Percentiles rank a stretch among this genome's conserved stretches.
phyloP scores from a whole-genome alignment of 371 early-diverging fungal genomes.

The Rhizopus delemar region DNA sequence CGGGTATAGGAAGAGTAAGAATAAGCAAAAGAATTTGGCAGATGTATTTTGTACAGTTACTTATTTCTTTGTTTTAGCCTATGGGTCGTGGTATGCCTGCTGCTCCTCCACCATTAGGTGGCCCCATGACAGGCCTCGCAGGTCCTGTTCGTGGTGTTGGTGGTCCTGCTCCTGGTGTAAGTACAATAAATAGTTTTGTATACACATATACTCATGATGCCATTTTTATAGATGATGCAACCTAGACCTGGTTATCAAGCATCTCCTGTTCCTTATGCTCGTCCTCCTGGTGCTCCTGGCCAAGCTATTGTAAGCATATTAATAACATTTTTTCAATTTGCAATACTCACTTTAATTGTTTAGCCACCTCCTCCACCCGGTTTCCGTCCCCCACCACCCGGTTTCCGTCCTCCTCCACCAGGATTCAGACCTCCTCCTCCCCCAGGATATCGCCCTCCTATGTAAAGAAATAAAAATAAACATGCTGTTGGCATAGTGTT shows the following conservation, averaged over 20 bases:
- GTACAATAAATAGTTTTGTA: slow-evolving; percentile 5
- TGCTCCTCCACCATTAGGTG: slow-evolving; percentile 64
- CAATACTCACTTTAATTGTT: too few species aligned
- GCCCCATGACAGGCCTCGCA: slow-evolving; percentile 67
- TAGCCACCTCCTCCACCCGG: too few species aligned
- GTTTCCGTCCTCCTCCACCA: slow-evolving; percentile 66
- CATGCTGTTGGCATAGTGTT: background rate
- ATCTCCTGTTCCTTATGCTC: slow-evolving; percentile 76
- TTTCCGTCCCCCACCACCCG: slow-evolving; percentile 50
- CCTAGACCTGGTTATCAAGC: slow-evolving; percentile 62
- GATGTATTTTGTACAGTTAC: background rate
- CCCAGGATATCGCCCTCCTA: slow-evolving; percentile 27
- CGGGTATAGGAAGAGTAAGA: slow-evolving; percentile 70
- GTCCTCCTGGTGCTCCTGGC: slow-evolving; percentile 43
- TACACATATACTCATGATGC: background rate
- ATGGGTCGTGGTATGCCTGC: slow-evolving; percentile 92
- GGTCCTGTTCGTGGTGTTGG: slow-evolving; percentile 93
- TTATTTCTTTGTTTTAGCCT: slow-evolving; percentile 48
- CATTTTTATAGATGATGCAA: slow-evolving; percentile 62
- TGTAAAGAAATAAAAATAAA: background rate
- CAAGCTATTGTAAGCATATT: slow-evolving; percentile 26
- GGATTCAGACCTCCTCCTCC: slow-evolving; percentile 43
- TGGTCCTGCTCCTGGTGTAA: slow-evolving; percentile 80
- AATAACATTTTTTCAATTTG: too few species aligned
- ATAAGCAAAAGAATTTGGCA: background rate